Evolutionary conservation across 495 filamentous ascomycete species (phyloP), one percentile per base, ranked within the genome.

Genomic region (Talaromyces trachyspermus): DNA sequence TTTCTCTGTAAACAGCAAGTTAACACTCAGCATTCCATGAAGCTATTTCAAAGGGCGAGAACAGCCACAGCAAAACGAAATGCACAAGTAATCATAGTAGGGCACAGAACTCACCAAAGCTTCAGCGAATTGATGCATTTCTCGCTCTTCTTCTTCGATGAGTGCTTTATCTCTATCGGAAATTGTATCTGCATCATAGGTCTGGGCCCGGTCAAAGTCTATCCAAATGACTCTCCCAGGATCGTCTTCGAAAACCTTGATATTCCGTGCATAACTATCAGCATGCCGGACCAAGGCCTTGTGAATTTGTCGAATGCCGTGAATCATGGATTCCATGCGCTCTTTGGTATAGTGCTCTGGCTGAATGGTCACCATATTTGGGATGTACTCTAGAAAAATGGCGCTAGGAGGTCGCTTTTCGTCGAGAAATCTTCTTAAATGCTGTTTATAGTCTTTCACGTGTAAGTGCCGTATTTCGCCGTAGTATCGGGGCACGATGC

Each of bases 301-400:
- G 17, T 53, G 50, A 26, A 55, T 55, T 17, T 53, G 14, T 10
- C 36, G 36, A 33, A 55, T 37, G 11, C 49, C 51, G 2, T 18
- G 33, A 7, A 37, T 3, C 33, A n/a, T n/a, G n/a, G n/a, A n/a
- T n/a, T n/a, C n/a, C n/a, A n/a, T n/a, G n/a, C 18, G 45, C 59
- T 3, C 64, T 74, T 11, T 19, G 10, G 40, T 43, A 14, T 37
- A 20, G 7, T 37, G 17, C 4, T 19, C 5, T 18, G 8, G 14
- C 12, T 46, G 6, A 18, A 54, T 50, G 23, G 19, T 24, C 17
- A 39, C 19, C 33, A 54, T 43, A 14, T 51, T 39, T 4, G 51
- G 51, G 12, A 51, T 51, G 32, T 54, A 54, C 17, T 51, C 52
- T 27, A 55, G 35, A n/a, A 55, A 42, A 5, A 55, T 46, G 2